Evolutionary conservation across 441 rosid species (phyloP), one percentile per base, ranked within the genome.

Genomic region (Gossypium laxum): DNA sequence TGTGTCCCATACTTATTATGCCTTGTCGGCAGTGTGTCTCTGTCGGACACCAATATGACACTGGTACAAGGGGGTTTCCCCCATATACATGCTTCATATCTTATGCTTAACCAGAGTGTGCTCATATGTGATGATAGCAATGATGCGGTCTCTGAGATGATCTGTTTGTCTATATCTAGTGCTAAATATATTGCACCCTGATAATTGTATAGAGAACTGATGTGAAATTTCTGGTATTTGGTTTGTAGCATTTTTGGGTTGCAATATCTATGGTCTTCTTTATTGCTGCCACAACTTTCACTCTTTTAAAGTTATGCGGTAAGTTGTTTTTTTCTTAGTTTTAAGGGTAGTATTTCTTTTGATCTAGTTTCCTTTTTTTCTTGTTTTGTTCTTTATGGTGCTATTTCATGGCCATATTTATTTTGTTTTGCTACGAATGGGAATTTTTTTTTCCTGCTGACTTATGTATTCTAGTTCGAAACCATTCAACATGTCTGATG

Each of bases 261-360:
- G 86, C 86, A 14, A 88, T 86, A 83, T 83, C 89, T 28, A 84
- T 81, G 88, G 87, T 88, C 67, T 86, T 88, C 86, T 77, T 86
- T 81, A 82, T 86, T 62, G 92, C 88, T 17, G 92, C 88, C 2
- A 80, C 90, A 47, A 74, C 85, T 54, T 86, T 88, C 80, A 88
- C 89, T 45, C 87, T 86, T 72, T 84, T 88, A 51, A 88, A 88
- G 78, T 73, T 88, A 74, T 88, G 85, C 30, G 89, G 92, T 88
- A 83, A 78, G 86, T 76, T n/a, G 15, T 2, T 60, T 28, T 32
- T 67, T 69, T 60, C 21, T 63, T 19, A 28, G 19, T 5, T 62
- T 63, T 18, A 63, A 41, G 11, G 7, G 28, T 38, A 17, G 26
- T 10, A 38, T 58, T 18, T 15, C 15, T 30, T n/a, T 8, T 52